phyloP scores from a whole-genome alignment of 139 green algal genomes.

The Chlamydomonas sphaeroides region DNA sequence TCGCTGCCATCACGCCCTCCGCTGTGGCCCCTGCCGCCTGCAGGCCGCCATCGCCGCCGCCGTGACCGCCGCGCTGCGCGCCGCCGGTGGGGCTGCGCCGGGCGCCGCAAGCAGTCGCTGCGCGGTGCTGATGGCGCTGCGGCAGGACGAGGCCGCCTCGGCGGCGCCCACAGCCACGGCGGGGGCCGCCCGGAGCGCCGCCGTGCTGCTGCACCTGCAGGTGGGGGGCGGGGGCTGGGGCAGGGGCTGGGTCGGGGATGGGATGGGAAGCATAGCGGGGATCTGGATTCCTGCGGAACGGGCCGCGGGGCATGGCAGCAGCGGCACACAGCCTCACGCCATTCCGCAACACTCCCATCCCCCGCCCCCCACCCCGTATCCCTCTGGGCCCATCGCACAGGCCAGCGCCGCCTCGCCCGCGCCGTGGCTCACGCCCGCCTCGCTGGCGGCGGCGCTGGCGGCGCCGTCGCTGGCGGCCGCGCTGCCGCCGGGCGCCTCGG shows the following conservation, averaged over 20 bases:
- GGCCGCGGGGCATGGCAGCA: too few species aligned
- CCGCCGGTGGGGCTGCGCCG: not conserved
- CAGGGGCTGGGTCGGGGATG: too few species aligned
- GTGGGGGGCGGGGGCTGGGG: not conserved
- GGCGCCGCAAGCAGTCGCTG: not conserved
- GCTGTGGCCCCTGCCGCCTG: not conserved
- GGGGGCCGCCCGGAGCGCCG: not conserved
- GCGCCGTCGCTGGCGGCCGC: not conserved
- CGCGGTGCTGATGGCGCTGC: constrained; percentile 6
- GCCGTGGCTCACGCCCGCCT: not conserved
- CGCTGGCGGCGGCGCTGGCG: not conserved
- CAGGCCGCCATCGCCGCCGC: not conserved
- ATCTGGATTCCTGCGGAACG: too few species aligned
- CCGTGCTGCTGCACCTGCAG: not conserved
- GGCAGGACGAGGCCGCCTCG: too few species aligned
- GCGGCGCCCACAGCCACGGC: not conserved
- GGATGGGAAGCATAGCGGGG: too few species aligned
- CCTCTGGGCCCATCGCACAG: not conserved
- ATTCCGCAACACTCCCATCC: too few species aligned
- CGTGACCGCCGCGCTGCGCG: not conserved
- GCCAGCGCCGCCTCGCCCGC: not conserved
- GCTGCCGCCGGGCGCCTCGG: not conserved
- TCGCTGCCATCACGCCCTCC: too few species aligned
- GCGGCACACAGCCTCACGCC: too few species aligned
- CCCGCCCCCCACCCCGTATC: not conserved